phyloP scores from a whole-genome alignment of 2,329 filamentous ascomycete species.

The Diaporthe eres region DNA sequence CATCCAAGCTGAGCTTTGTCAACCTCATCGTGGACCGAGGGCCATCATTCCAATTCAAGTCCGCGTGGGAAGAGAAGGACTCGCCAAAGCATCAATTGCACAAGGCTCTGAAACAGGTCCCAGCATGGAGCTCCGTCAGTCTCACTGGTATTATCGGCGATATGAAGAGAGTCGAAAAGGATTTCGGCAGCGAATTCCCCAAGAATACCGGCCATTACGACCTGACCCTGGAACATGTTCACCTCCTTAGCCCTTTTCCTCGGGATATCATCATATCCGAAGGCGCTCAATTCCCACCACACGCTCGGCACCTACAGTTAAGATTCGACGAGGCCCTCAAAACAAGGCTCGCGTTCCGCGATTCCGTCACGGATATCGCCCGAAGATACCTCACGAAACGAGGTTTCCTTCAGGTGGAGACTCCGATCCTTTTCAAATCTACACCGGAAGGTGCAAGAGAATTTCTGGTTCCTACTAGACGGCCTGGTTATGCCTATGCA shows the following conservation, averaged over 20 bases:
- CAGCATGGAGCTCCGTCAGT: slow-evolving; percentile 67
- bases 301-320: slow-evolving; percentile 86
- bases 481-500: slow-evolving; percentile 84
- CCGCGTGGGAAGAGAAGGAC: slow-evolving; percentile 56
- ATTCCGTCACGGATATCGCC: slow-evolving; percentile 66
- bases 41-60: slow-evolving; percentile 57
- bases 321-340: slow-evolving; percentile 79
- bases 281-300: slow-evolving; percentile 80
- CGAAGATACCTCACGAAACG: slow-evolving; percentile 68
- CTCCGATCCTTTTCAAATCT: slow-evolving; percentile 95
- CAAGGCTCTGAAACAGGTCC: slow-evolving; percentile 60
- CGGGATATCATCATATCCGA: slow-evolving; percentile 82
- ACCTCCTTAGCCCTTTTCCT: slow-evolving; percentile 80
- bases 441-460: slow-evolving; percentile 96
- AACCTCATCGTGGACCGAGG: slow-evolving; percentile 57
- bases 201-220: slow-evolving; percentile 57
- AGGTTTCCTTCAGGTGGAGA: slow-evolving; percentile 86
- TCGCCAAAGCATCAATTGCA: slow-evolving; percentile 54
- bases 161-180: slow-evolving; percentile 36
- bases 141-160: slow-evolving; percentile 57
- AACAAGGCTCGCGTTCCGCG: slow-evolving; percentile 79
- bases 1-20: slow-evolving; percentile 79
- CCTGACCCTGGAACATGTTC: slow-evolving; percentile 73
- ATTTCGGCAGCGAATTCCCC: slow-evolving; percentile 42
- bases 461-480: slow-evolving; percentile 91